Percentiles rank a stretch among this genome's conserved stretches.
These are phyloP conservation scores for Purpureocillium takamizusanense DNA, from an alignment of 2,329 filamentous ascomycete genomes.

Conservation along the genomic window DNA sequence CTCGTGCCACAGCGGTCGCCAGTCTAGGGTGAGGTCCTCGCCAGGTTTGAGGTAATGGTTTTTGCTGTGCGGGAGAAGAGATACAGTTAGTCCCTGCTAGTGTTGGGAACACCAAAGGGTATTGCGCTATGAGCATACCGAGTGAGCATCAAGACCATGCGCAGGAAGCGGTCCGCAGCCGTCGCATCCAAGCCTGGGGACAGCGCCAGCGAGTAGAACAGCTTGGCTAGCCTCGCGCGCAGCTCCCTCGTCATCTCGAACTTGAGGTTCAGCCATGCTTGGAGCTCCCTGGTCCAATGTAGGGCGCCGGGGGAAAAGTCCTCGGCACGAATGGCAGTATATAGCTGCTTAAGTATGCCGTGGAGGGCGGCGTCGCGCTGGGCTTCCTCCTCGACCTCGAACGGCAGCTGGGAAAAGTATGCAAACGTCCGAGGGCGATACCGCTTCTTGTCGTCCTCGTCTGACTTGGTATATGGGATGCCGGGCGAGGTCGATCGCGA, in stretches of 20 bases:
- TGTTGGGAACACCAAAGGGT: neutral
- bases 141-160: conserved; percentile 94
- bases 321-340: conserved; percentile 81
- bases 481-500: conserved; percentile 84
- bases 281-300: conserved; percentile 94
- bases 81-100: neutral
- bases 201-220: conserved; percentile 90
- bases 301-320: conserved; percentile 90
- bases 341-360: conserved; percentile 88
- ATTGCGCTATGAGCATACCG: conserved; percentile 53
- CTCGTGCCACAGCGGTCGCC: conserved; percentile 87
- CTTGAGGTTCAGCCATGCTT: conserved; percentile 92
- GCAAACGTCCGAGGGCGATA: conserved; percentile 86
- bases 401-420: conserved; percentile 86
- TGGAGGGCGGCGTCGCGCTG: conserved; percentile 71
- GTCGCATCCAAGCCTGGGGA: conserved; percentile 79
- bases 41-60: conserved; percentile 91
- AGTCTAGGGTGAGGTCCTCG: conserved; percentile 85
- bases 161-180: conserved; percentile 82
- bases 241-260: conserved; percentile 88
- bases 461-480: conserved; percentile 39
- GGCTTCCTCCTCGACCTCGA: conserved; percentile 70
- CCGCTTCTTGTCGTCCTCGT: conserved; percentile 49
- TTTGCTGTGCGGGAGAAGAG: conserved; percentile 45
- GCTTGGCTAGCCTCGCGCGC: conserved; percentile 71